These are phyloP conservation scores for Nothopassalora personata DNA, from an alignment of 2,329 filamentous ascomycete genomes.

Conservation along the genomic window DNA sequence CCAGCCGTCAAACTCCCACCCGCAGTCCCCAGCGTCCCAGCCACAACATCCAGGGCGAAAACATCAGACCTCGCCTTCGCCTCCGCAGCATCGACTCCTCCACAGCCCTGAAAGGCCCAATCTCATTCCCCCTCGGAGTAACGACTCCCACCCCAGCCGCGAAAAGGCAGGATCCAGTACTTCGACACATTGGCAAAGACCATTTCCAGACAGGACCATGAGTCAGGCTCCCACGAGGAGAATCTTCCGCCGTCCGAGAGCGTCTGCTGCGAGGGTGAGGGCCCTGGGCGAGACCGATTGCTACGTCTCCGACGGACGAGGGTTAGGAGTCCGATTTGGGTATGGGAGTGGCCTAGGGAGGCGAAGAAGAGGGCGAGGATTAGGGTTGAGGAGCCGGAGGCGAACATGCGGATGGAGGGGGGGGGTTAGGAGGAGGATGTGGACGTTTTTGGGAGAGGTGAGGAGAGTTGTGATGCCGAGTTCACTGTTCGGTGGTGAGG, in stretches of 20 bases:
- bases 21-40: slow-evolving; percentile 28
- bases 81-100: slow-evolving; percentile 31
- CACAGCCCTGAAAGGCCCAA: slow-evolving; percentile 33
- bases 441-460: slow-evolving; percentile 45
- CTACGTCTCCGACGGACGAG: slow-evolving; percentile 28
- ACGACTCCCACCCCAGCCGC: slow-evolving; percentile 33
- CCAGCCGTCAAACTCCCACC: slow-evolving; percentile 33
- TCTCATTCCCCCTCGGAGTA: slow-evolving; percentile 32
- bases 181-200: slow-evolving; percentile 26
- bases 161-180: slow-evolving; percentile 29
- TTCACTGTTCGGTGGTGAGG: slow-evolving; percentile 34
- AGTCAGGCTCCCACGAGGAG: slow-evolving; percentile 26
- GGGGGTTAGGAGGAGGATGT: slow-evolving; percentile 54
- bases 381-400: slow-evolving; percentile 49
- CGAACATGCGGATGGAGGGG: slow-evolving; percentile 58
- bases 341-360: slow-evolving; percentile 26
- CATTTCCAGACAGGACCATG: slow-evolving; percentile 26
- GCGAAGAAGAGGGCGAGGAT: slow-evolving; percentile 31
- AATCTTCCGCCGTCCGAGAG: slow-evolving; percentile 26
- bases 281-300: slow-evolving; percentile 27
- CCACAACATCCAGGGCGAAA: slow-evolving; percentile 31
- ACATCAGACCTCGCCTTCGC: slow-evolving; percentile 24
- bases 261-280: slow-evolving; percentile 30
- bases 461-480: slow-evolving; percentile 44
- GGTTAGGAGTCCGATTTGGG: slow-evolving; percentile 30